phyloP scores from a whole-genome alignment of 2,329 filamentous ascomycete genomes.

The Calycina marina region DNA sequence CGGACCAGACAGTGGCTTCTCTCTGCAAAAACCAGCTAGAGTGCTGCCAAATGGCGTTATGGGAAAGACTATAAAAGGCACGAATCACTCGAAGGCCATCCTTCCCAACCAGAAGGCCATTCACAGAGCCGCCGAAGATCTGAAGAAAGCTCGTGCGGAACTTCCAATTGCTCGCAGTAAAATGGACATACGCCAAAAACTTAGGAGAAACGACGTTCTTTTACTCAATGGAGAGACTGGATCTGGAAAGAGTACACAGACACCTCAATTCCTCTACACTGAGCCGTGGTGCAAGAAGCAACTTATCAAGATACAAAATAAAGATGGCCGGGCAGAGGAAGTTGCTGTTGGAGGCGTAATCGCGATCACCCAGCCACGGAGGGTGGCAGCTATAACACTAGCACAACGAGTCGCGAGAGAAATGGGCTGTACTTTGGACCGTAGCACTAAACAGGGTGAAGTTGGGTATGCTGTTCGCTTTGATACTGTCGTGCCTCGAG shows the following conservation, averaged over 20 bases:
- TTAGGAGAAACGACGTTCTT: conserved; percentile 45
- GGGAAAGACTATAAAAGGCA: neutral
- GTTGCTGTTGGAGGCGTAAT: conserved; percentile 61
- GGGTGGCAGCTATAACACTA: conserved; percentile 84
- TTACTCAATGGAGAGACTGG: conserved; percentile 88
- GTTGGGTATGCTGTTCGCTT: conserved; percentile 95
- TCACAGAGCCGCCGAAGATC: conserved; percentile 9
- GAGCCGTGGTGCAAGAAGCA: conserved; percentile 65
- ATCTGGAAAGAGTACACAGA: conserved; percentile 92
- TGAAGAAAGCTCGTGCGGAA: conserved; percentile 15
- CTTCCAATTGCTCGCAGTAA: conserved; percentile 21
- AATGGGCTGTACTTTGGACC: conserved; percentile 50
- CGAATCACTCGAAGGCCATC: conserved; percentile 3
- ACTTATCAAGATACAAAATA: conserved; percentile 32
- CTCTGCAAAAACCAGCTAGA: conserved; percentile 1
- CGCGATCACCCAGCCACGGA: conserved; percentile 84
- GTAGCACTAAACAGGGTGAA: conserved; percentile 31
- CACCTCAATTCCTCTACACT: conserved; percentile 73
- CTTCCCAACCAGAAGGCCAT: conserved; percentile 8
- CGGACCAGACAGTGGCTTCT: neutral
- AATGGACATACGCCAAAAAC: conserved; percentile 15
- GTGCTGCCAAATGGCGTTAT: neutral
- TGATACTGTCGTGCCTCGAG: conserved; percentile 69
- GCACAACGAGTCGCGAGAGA: conserved; percentile 81
- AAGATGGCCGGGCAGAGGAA: conserved; percentile 25